Conservation (phyloP, 148 eudicot species). For the Chenopodium formosanum region DNA sequence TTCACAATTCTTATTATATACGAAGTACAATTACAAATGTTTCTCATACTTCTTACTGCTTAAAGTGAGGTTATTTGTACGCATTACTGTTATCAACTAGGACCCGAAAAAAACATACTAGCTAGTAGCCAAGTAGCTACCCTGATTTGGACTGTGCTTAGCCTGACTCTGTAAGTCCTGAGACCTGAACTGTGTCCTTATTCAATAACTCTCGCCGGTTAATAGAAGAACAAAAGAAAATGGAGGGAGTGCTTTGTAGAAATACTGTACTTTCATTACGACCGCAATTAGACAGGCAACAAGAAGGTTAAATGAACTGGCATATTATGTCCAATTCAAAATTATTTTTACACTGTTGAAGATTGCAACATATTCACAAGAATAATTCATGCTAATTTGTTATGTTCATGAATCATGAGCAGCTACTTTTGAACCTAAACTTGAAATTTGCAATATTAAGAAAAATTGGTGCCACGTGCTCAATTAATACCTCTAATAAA, state of each 20-base stretch:
- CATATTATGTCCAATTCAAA: no score
- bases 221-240: no score
- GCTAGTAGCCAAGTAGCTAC: background rate
- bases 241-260: no score
- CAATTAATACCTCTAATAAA: background rate
- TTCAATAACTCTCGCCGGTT: background rate
- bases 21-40: no score
- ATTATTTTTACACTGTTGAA: no score
- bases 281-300: no score
- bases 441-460: background rate
- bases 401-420: background rate
- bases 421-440: no score
- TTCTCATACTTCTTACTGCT: no score
- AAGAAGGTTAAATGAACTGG: no score
- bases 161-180: background rate
- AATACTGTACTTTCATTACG: no score
- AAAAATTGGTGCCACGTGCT: background rate
- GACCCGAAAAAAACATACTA: background rate
- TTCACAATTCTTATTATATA: background rate
- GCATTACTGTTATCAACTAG: background rate
- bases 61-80: background rate
- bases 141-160: background rate
- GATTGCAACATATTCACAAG: no score
- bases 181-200: background rate
- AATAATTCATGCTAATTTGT: no score